Evolutionary conservation across 495 filamentous ascomycete genomes (phyloP).

Genomic region (Mytilinidion resinicola): DNA sequence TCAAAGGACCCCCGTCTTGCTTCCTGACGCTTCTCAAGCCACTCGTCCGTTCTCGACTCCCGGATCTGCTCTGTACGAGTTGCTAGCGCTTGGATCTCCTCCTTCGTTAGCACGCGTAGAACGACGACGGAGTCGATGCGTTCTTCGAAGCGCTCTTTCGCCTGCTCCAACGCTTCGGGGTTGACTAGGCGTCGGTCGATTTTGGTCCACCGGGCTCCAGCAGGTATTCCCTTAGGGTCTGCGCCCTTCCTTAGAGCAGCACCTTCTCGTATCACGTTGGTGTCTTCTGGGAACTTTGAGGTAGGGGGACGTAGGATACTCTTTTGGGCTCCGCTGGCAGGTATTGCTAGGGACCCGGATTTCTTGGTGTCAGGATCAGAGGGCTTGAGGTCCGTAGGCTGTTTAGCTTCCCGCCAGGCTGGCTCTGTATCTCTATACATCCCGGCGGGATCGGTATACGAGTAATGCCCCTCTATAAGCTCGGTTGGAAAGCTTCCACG

Average conservation of each 20-base stretch:
- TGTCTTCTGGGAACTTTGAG: no score
- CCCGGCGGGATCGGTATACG: neutral
- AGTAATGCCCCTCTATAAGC: neutral
- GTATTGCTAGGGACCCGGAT: no score
- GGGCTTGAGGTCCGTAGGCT: no score
- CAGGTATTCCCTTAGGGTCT: slow-evolving; percentile 43
- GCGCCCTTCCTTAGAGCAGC: no score
- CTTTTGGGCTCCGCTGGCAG: no score
- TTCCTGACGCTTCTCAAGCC: no score
- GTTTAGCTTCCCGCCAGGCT: neutral
- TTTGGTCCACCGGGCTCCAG: slow-evolving; percentile 74
- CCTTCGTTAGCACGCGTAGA: slow-evolving; percentile 62
- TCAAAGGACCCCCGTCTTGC: no score
- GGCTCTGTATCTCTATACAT: neutral
- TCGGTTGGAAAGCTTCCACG: no score
- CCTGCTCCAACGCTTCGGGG: slow-evolving; percentile 61
- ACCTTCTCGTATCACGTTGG: no score
- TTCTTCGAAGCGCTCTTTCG: slow-evolving; percentile 68
- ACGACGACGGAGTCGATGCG: slow-evolving; percentile 72
- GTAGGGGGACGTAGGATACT: no score
- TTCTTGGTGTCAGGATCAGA: no score
- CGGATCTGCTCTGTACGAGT: slow-evolving; percentile 58
- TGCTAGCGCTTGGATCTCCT: slow-evolving; percentile 69
- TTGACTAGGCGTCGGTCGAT: slow-evolving; percentile 71
- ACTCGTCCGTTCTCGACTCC: neutral